Conservation (phyloP, 225 moss, liverwort and hornwort species). For the Asterella californica region DNA sequence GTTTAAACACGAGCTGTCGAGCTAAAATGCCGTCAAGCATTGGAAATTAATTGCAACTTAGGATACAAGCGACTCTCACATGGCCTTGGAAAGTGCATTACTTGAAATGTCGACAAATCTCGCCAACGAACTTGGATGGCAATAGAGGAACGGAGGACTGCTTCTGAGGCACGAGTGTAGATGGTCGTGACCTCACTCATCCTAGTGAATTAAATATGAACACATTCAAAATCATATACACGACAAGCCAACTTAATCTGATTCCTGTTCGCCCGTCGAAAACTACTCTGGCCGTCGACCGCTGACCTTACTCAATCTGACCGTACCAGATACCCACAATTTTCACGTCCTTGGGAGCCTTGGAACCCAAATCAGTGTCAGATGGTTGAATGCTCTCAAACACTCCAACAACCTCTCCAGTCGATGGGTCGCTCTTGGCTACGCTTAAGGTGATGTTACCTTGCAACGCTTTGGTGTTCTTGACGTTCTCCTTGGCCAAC, state of each 20-base stretch:
- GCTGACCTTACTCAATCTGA: conserved; percentile 52
- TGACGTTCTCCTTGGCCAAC: conserved; percentile 65
- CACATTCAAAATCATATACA: conserved; percentile 27
- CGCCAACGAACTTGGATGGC: conserved; percentile 20
- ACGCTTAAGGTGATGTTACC: conserved; percentile 72
- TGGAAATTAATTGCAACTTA: neutral
- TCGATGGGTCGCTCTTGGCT: conserved; percentile 39
- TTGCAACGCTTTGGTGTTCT: conserved; percentile 56
- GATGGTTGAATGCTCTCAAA: conserved; percentile 85
- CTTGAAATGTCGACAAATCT: conserved; percentile 22
- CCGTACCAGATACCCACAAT: conserved; percentile 78
- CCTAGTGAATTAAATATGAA: conserved; percentile 23
- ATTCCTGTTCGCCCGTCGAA: conserved; percentile 5
- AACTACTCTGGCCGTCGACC: conserved; percentile 10
- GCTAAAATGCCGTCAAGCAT: neutral
- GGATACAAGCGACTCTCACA: conserved; percentile 8
- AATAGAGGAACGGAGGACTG: neutral
- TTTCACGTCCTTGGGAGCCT: conserved; percentile 82
- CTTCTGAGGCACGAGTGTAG: neutral
- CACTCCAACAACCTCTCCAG: conserved; percentile 66
- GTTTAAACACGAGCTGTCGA: no score
- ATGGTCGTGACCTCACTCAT: conserved; percentile 3
- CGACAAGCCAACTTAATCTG: neutral
- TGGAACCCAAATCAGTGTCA: conserved; percentile 80
- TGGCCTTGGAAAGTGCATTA: conserved; percentile 1